Base-by-base conservation (phyloP, 805 yeast species). In the Vanderwaltozyma polyspora region DNA sequence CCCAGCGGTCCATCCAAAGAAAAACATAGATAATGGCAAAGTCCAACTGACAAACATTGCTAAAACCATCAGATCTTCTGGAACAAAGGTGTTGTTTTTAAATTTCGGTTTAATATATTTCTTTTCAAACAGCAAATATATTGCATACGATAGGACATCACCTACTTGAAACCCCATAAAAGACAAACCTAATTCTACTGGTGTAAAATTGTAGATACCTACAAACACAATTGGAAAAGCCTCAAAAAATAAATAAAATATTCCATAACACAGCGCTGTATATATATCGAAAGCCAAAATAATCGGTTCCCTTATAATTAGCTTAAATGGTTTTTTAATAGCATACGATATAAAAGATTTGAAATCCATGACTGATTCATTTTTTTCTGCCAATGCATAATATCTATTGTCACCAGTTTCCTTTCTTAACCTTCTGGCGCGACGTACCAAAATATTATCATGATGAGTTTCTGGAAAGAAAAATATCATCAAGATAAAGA, bases 241-340 rank as follows among this genome's bases (percentile, higher is more conserved):
- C 52, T 76, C 81, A 45, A 75, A 72, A 62, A 71, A 75, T 16
- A 73, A 49, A 49, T 72, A 76, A 40, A 71, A 43, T 19, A 67
- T 52, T 19, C 77, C 70, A 49, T 75, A 76, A 6, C 66, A 59
- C 33, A 74, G 44, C 0, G 76, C 72, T 41, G 69, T 57, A 48
- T 73, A 74, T 19, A 67, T 15, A 45, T 74, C 66, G 38, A 74
- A 65, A 22, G 73, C 59, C 14, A 74, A 37, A n/a, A 75, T 67
- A 19, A 70, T 71, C 0, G 81, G 82, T 49, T 76, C 82, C 32
- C 51, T 42, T 17, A 66, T 22, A n/a, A 68, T 62, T 35, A 76
- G 59, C 34, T 64, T 65, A 34, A 68, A 38, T 3, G 81, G 79
- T 41, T 72, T 63, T 60, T 63, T 65, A 12, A 67, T 49, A 4